Percentiles rank a stretch among this genome's conserved stretches.
phyloP scores from a whole-genome alignment of 1,284 basidiomycete genomes.

The Malassezia japonica region DNA sequence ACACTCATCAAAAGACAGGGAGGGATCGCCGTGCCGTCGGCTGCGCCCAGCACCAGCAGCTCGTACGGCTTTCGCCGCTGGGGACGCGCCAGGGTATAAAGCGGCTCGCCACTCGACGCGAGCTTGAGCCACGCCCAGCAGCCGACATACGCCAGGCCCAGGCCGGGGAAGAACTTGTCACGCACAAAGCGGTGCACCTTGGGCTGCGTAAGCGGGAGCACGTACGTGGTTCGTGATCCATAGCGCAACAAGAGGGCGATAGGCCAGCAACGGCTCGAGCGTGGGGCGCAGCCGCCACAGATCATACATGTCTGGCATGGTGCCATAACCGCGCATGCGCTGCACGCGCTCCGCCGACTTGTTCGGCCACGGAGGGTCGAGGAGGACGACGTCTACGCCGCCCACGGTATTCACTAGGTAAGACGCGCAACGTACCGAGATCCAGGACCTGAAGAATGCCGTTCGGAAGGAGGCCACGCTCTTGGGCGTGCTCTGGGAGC shows the following conservation, averaged over 20 bases:
- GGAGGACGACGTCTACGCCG: slow-evolving; percentile 14
- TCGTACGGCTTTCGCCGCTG: slow-evolving; percentile 17
- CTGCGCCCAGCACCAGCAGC: slow-evolving; percentile 13
- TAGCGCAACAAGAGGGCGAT: slow-evolving; percentile 12
- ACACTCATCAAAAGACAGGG: slow-evolving; percentile 4
- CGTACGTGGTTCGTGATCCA: slow-evolving; percentile 20
- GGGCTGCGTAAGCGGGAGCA: slow-evolving; percentile 2
- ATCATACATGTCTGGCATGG: slow-evolving; percentile 17
- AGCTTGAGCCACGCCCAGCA: slow-evolving; percentile 19
- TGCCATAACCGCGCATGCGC: slow-evolving; percentile 7
- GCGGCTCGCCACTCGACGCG: slow-evolving; percentile 6
- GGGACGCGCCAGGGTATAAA: background rate
- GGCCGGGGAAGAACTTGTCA: slow-evolving; percentile 14
- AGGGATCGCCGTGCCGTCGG: background rate
- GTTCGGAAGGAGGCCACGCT: background rate
- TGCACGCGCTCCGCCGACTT: slow-evolving; percentile 11
- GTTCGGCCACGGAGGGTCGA: slow-evolving; percentile 23
- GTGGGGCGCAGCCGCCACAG: slow-evolving; percentile 16
- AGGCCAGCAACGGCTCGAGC: slow-evolving; percentile 13
- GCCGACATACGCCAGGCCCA: slow-evolving; percentile 5
- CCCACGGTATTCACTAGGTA: background rate
- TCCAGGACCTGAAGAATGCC: slow-evolving; percentile 3
- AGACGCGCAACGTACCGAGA: slow-evolving; percentile 3
- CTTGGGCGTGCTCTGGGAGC: background rate
- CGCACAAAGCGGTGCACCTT: slow-evolving; percentile 15